Base-by-base conservation (phyloP, 192 early-diverging fungal species). In the Coemansia sp. region DNA sequence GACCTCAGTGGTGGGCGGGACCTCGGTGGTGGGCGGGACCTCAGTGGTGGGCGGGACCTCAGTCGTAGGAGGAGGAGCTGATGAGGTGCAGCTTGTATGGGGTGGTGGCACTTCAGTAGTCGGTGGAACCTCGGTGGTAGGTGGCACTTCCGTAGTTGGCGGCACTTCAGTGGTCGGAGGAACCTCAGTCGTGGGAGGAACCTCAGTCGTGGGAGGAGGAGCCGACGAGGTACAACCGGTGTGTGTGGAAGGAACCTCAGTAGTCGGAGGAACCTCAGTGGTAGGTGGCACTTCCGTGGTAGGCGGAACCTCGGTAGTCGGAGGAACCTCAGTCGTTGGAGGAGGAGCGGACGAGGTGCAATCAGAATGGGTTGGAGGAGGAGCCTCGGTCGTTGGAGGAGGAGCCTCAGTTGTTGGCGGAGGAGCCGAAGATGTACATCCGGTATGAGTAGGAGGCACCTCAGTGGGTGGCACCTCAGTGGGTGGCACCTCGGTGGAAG, bases 201-300 rank as follows among this genome's bases (percentile, higher is more conserved):
- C 63, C 16, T 75, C 67, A 54, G 67, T 61, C 2, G 75, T 61
- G 44, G 72, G 51, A 12, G 69, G 63, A 51, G 67, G 67, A 12
- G 42, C 59, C 14, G 61, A 58, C 14, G 41, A 61, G 5, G 67
- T 68, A 0, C 56, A 32, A 4, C 22, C 51, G 5, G 58, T 37
- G 67, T 61, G 59, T 42, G 69, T 63, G 19, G 71, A 55, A 2
- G 58, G 48, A 32, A 63, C 63, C 58, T 74, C 63, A 7, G 55
- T 69, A 14, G 72, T 65, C 25, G 63, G n/a, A 8, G 64, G 20
- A 60, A 32, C 25, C 22, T 50, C 45, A 5, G 63, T 12, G 20
- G 39, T 62, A 19, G 40, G n/a, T n/a, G 71, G 70, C 2, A 50
- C 59, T 17, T 60, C 57, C 11, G 64, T 62, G 0, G 69, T 70